phyloP scores from a whole-genome alignment of 495 filamentous ascomycete genomes.

The Recurvomyces mirabilis region DNA sequence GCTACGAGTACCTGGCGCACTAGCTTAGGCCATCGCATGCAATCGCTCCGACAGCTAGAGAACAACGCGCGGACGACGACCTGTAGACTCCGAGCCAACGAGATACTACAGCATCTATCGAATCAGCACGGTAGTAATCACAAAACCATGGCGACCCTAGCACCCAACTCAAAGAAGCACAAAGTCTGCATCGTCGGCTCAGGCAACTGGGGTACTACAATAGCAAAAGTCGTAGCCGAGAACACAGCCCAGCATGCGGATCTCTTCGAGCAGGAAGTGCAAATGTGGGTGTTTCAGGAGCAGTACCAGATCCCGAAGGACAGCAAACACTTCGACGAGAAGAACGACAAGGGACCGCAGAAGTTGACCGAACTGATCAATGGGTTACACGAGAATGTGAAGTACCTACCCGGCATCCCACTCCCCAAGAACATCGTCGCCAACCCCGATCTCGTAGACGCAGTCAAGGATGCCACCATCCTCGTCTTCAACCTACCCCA shows the following conservation, averaged over 20 bases:
- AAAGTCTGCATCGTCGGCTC: slow-evolving; percentile 91
- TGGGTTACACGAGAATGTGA: slow-evolving; percentile 85
- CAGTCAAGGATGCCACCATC: slow-evolving; percentile 72
- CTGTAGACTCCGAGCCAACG: too few relatives aligned
- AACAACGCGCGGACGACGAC: too few relatives aligned
- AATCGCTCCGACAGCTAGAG: too few relatives aligned
- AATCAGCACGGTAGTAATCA: too few relatives aligned
- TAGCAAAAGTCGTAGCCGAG: slow-evolving; percentile 93
- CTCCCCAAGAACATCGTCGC: slow-evolving; percentile 83
- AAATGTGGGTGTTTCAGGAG: slow-evolving; percentile 97
- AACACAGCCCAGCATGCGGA: slow-evolving; percentile 66
- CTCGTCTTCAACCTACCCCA: slow-evolving; percentile 96
- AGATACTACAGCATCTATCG: too few relatives aligned
- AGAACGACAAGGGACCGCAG: slow-evolving; percentile 50
- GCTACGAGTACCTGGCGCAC: too few relatives aligned
- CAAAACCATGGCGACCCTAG: too few relatives aligned
- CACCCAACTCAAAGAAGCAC: slow-evolving; percentile 59
- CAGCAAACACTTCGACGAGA: slow-evolving; percentile 37
- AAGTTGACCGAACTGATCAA: slow-evolving; percentile 92
- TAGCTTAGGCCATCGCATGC: too few relatives aligned
- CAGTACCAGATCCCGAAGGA: slow-evolving; percentile 58
- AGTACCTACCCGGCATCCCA: slow-evolving; percentile 78
- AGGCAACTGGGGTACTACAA: slow-evolving; percentile 96
- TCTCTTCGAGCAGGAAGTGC: slow-evolving; percentile 76
- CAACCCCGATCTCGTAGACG: slow-evolving; percentile 72